These are phyloP conservation scores for Amphicarpaea edgeworthii DNA, from an alignment of 306 rosid genomes.

Conservation along the genomic window DNA sequence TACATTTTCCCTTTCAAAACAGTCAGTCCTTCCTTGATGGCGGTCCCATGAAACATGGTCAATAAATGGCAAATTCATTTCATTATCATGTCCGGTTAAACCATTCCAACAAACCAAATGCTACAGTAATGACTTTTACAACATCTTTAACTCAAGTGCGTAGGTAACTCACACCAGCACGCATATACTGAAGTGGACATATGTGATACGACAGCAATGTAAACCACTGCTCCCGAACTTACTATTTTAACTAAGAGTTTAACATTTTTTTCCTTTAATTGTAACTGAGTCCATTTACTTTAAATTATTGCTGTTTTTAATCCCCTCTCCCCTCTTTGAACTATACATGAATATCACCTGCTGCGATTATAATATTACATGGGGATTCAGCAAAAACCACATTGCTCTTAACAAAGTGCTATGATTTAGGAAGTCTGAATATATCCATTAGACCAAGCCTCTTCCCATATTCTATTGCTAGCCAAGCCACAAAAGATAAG, in stretches of 20 bases:
- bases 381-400: conserved; percentile 12
- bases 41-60: not conserved
- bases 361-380: conserved; percentile 40
- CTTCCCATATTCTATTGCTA: conserved; percentile 67
- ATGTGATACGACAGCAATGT: conserved; percentile 6
- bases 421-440: conserved; percentile 48
- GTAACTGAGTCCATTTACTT: not conserved
- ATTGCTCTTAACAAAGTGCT: conserved; percentile 48
- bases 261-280: not conserved
- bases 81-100: conserved; percentile 12
- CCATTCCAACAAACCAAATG: conserved; percentile 9
- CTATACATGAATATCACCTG: conserved; percentile 48
- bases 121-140: conserved; percentile 13
- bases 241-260: not conserved
- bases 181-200: not conserved
- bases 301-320: conserved; percentile 32
- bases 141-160: conserved; percentile 2
- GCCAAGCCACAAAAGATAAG: conserved; percentile 71
- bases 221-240: conserved; percentile 7
- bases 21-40: not conserved
- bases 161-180: conserved; percentile 4
- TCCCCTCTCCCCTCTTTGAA: conserved; percentile 16
- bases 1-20: not conserved
- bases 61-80: conserved; percentile 9
- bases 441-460: conserved; percentile 68